Evolutionary conservation across 305 asterid genomes (phyloP), one percentile per base, ranked within the genome.

Genomic region (Andrographis paniculata): DNA sequence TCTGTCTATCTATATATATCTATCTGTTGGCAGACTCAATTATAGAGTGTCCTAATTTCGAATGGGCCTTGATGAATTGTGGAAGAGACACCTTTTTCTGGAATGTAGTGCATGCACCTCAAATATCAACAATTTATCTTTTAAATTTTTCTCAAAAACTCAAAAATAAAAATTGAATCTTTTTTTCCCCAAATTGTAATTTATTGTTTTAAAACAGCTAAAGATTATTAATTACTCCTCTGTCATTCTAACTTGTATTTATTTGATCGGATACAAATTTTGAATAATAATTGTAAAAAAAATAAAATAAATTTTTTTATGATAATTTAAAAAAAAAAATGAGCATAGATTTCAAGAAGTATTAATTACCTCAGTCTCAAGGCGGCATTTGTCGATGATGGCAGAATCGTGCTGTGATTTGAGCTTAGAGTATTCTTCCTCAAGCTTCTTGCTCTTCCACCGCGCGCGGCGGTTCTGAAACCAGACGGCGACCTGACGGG

Each of bases 401-500:
- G 72, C 62, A 31, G 16, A 47, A 0, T 83, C 85, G 19, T 74
- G 92, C 43, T 60, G 53, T 0, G 76, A 56, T 53, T 42, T 59
- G 1, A 66, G 63, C 61, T 62, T 67, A 6, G 68, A 58, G 15
- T 71, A 75, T 48, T 75, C 78, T 8, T 75, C 82, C 64, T 75
- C 78, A 1, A 75, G 61, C 58, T 65, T 71, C 65, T 75, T 61
- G 58, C 51, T 62, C 76, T 68, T 71, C 82, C 82, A 75, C 20
- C 78, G 39, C 18, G 71, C 82, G 44, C 82, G 51, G 17, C 78
- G 16, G 62, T 75, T 75, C 49, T 75, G 82, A 45, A 75, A 75
- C 82, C 78, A 75, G 15, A 75, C 78, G 3, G 78, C 78, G 14
- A 75, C 76, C 58, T 75, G 82, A 3, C 78, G 62, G 2, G 82